Percentiles rank a stretch among this genome's conserved stretches.
Conservation (phyloP, 2,329 filamentous ascomycete genomes). For the Pleoardoris graminearum region DNA sequence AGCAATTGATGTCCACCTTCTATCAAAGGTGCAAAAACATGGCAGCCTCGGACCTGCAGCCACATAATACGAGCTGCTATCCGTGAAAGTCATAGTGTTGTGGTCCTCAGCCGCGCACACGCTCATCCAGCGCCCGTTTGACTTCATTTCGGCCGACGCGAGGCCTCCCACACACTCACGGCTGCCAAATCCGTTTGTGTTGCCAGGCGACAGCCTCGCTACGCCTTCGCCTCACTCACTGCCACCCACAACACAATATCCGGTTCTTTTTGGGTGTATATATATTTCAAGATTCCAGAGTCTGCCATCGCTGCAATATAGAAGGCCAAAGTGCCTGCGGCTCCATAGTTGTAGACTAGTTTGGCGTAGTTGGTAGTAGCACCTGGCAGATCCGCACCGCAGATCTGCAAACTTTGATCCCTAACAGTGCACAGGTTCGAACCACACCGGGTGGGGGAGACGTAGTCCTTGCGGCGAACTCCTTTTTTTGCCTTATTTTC, state of each 20-base stretch:
- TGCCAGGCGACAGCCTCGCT: neutral
- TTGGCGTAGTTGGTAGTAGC: neutral
- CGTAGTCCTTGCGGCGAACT: neutral
- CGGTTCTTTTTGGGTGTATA: neutral
- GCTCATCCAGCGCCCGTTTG: too few relatives aligned
- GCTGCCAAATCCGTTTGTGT: neutral
- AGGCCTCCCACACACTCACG: neutral
- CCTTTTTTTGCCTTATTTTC: neutral
- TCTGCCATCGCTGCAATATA: neutral
- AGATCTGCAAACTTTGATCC: neutral
- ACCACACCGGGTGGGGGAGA: neutral
- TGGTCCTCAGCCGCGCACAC: neutral
- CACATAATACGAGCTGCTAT: too few relatives aligned
- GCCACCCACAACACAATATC: neutral
- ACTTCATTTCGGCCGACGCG: neutral
- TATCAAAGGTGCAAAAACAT: too few relatives aligned
- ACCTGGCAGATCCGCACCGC: neutral
- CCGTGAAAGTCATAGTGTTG: neutral
- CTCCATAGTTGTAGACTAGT: neutral
- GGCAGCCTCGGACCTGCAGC: too few relatives aligned
- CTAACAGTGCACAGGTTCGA: conserved; percentile 2
- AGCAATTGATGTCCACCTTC: too few relatives aligned
- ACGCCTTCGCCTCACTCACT: neutral
- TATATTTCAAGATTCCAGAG: neutral
- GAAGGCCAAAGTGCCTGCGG: neutral